phyloP scores from a whole-genome alignment of 2,329 filamentous ascomycete species.

The Beauveria scarabaeidicola region DNA sequence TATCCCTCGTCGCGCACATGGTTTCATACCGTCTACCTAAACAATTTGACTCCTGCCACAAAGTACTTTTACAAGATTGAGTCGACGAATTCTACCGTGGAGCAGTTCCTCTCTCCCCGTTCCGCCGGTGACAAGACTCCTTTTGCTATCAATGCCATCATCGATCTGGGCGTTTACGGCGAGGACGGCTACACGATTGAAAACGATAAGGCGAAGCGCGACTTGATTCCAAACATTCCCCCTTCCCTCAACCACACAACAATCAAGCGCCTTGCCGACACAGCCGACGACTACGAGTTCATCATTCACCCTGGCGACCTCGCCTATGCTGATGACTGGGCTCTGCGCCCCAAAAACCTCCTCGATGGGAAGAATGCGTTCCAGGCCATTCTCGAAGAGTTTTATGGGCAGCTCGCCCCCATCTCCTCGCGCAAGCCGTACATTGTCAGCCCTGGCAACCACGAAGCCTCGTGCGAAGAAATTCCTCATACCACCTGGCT shows the following conservation, averaged over 20 bases:
- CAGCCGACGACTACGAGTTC: slow-evolving; percentile 46
- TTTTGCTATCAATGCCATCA: slow-evolving; percentile 41
- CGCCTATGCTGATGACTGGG: slow-evolving; percentile 52
- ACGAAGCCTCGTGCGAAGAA: slow-evolving; percentile 43
- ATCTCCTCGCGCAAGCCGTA: slow-evolving; percentile 46
- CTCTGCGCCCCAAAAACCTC: slow-evolving; percentile 35
- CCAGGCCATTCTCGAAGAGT: slow-evolving; percentile 47
- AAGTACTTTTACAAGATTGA: slow-evolving; percentile 54
- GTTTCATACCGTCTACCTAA: slow-evolving; percentile 39
- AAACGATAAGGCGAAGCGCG: slow-evolving; percentile 34
- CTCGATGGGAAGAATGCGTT: slow-evolving; percentile 42
- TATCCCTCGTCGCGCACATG: slow-evolving; percentile 47
- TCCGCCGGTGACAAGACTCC: slow-evolving; percentile 44
- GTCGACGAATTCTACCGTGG: slow-evolving; percentile 46
- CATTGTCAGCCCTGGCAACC: slow-evolving; percentile 39
- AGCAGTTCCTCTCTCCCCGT: slow-evolving; percentile 34
- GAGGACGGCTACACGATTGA: slow-evolving; percentile 23
- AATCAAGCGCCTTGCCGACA: slow-evolving; percentile 44
- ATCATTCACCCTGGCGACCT: slow-evolving; percentile 47
- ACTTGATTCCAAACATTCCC: slow-evolving; percentile 42
- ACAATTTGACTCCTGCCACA: slow-evolving; percentile 39
- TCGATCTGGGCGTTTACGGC: slow-evolving; percentile 43
- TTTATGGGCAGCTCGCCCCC: slow-evolving; percentile 34
- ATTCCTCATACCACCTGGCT: slow-evolving; percentile 26
- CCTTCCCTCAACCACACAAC: slow-evolving; percentile 48